Evolutionary conservation across 306 rosid genomes (phyloP).

Genomic region (Arachis stenosperma): DNA sequence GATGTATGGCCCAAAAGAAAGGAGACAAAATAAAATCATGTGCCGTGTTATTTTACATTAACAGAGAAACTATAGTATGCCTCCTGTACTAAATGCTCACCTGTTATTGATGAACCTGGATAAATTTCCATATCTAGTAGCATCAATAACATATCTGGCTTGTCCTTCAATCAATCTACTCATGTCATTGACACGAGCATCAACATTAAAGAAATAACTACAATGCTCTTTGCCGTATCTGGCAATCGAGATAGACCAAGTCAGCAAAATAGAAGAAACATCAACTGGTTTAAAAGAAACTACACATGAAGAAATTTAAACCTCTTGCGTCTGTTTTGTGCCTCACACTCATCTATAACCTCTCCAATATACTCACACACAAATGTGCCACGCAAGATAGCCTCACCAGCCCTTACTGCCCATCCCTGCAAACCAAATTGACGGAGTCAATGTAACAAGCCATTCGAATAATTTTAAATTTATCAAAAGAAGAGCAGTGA

Average conservation of each 20-base stretch:
- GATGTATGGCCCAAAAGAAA: background rate
- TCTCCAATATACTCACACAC: slow-evolving; percentile 88
- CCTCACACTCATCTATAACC: slow-evolving; percentile 70
- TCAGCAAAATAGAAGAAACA: slow-evolving; percentile 33
- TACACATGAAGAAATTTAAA: slow-evolving; percentile 41
- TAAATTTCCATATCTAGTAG: slow-evolving; percentile 78
- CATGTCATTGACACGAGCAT: slow-evolving; percentile 69
- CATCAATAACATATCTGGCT: slow-evolving; percentile 59
- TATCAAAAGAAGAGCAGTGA: slow-evolving; percentile 21
- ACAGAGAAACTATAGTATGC: background rate
- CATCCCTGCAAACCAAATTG: slow-evolving; percentile 65
- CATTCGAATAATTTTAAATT: slow-evolving; percentile 2
- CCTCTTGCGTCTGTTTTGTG: slow-evolving; percentile 64
- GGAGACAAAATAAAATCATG: slow-evolving; percentile 6
- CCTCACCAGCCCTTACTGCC: slow-evolving; percentile 87
- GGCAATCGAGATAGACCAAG: slow-evolving; percentile 26
- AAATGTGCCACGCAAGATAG: slow-evolving; percentile 77
- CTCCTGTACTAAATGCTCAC: slow-evolving; percentile 44
- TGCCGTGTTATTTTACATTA: slow-evolving; percentile 4
- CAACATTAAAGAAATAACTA: slow-evolving; percentile 59
- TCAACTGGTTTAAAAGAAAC: slow-evolving; percentile 11
- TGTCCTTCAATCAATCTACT: slow-evolving; percentile 72
- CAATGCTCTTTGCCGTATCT: slow-evolving; percentile 64
- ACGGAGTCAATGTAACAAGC: slow-evolving; percentile 13
- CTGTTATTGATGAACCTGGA: slow-evolving; percentile 89